Conservation (phyloP, 768 basidiomycete species). For the Naganishia kalamii region DNA sequence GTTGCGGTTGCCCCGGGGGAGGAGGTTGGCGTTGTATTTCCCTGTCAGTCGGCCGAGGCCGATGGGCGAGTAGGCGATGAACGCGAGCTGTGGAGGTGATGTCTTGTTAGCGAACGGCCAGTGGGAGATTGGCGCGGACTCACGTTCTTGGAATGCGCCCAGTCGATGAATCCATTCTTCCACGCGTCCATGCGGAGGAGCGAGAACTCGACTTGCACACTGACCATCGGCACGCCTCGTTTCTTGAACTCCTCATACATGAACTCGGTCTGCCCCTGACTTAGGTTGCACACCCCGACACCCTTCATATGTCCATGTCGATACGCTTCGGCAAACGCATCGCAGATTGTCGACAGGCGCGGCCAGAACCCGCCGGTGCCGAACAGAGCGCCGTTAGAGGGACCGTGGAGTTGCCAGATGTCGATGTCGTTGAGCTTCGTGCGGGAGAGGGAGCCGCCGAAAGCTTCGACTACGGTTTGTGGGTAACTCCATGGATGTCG, state of each 20-base stretch:
- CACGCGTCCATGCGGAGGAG: background rate
- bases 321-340: background rate
- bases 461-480: background rate
- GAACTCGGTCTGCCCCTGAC: background rate
- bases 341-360: background rate
- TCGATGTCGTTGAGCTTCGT: background rate
- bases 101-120: no score
- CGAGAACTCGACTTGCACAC: background rate
- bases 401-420: background rate
- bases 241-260: background rate
- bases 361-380: background rate
- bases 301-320: background rate
- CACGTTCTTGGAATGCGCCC: slow-evolving; percentile 5
- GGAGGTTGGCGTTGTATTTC: background rate
- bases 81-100: background rate
- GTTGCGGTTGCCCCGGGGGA: background rate
- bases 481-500: slow-evolving; percentile 1
- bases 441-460: background rate
- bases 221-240: background rate
- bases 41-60: slow-evolving; percentile 7
- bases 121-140: no score
- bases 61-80: slow-evolving; percentile 7
- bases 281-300: background rate
- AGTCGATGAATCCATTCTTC: slow-evolving; percentile 8
- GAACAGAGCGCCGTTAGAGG: background rate